A percentile compares a stretch with the other conserved stretches of the same genome.
Conservation (phyloP, 2,329 filamentous ascomycete species). For the Aureobasidium sp. region DNA sequence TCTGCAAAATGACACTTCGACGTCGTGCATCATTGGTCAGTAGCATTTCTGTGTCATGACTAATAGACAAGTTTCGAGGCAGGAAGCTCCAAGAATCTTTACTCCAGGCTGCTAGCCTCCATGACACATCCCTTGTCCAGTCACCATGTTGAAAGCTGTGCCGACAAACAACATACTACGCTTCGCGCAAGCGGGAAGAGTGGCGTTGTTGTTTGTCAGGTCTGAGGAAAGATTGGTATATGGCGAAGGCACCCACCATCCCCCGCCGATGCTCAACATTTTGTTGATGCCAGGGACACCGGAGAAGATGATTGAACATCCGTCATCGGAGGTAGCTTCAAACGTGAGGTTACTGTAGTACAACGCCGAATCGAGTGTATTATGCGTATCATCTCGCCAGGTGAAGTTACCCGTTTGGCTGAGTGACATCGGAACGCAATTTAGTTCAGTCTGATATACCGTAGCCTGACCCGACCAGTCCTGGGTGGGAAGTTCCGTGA, state of each 20-base stretch:
- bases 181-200: background rate
- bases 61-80: background rate
- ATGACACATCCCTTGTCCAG: too few relatives aligned
- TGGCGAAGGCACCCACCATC: background rate
- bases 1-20: background rate
- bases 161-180: background rate
- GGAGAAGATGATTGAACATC: background rate
- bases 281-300: background rate
- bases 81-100: conserved; percentile 11
- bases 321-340: background rate
- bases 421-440: background rate
- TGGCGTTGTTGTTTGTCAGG: background rate
- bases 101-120: conserved; percentile 2
- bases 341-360: background rate
- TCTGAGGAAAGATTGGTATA: background rate
- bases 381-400: too few relatives aligned
- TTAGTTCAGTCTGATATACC: background rate
- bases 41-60: background rate
- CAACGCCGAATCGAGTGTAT: too few relatives aligned
- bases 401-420: background rate
- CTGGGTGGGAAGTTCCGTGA: background rate
- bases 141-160: background rate
- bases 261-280: background rate
- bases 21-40: background rate
- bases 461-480: background rate